Evolutionary conservation across 1,284 basidiomycete genomes (phyloP).

Genomic region (Moniliophthora roreri): DNA sequence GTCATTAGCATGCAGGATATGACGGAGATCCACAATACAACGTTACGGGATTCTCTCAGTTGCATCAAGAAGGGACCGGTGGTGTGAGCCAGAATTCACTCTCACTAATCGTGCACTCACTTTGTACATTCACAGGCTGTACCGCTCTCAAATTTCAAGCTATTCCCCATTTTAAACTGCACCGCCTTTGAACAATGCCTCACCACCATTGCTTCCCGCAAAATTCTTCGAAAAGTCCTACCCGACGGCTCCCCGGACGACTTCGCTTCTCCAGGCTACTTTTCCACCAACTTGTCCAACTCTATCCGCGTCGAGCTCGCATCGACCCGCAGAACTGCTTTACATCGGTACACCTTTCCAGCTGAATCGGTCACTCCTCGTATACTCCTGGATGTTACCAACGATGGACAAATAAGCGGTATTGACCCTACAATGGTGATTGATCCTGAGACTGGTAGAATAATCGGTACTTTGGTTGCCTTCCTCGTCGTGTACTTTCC

Average conservation of each 20-base stretch:
- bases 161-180: slow-evolving; percentile 54
- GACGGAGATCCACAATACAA: slow-evolving; percentile 50
- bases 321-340: slow-evolving; percentile 50
- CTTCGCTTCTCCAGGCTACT: slow-evolving; percentile 61
- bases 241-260: slow-evolving; percentile 57
- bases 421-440: slow-evolving; percentile 45
- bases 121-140: slow-evolving; percentile 34
- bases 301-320: slow-evolving; percentile 60
- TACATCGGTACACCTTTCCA: slow-evolving; percentile 55
- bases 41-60: slow-evolving; percentile 59
- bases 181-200: slow-evolving; percentile 50
- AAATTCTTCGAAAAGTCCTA: slow-evolving; percentile 42
- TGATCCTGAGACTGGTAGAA: slow-evolving; percentile 45
- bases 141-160: slow-evolving; percentile 61
- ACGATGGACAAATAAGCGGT: slow-evolving; percentile 55
- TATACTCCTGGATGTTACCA: slow-evolving; percentile 55
- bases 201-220: slow-evolving; percentile 43
- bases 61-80: slow-evolving; percentile 63
- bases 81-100: slow-evolving; percentile 36
- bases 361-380: slow-evolving; percentile 40
- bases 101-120: neutral
- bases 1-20: slow-evolving; percentile 59
- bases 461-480: slow-evolving; percentile 20
- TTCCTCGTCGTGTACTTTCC: neutral
- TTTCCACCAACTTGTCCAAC: slow-evolving; percentile 59